Evolutionary conservation across 768 basidiomycete species (phyloP).

Genomic region (Kwoniella europaea): DNA sequence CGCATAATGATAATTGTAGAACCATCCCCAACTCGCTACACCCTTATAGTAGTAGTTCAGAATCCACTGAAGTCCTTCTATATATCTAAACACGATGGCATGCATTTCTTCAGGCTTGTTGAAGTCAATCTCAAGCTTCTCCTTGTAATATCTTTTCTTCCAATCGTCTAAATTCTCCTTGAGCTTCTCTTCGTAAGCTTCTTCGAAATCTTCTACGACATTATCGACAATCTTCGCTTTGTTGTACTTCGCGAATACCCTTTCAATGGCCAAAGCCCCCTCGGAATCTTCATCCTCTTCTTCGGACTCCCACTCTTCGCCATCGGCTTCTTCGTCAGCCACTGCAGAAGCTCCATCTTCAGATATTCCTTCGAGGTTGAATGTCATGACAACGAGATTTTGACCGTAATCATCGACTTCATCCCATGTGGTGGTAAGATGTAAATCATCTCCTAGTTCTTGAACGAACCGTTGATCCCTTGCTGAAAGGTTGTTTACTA

Average conservation of each 20-base stretch:
- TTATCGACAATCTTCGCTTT: conserved; percentile 78
- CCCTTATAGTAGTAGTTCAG: conserved; percentile 99
- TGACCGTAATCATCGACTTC: conserved; percentile 77
- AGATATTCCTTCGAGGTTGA: conserved; percentile 54
- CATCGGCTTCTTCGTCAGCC: conserved; percentile 43
- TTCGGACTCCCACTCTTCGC: conserved; percentile 58
- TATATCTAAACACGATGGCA: conserved; percentile 76
- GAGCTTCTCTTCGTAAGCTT: conserved; percentile 72
- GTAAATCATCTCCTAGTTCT: conserved; percentile 75
- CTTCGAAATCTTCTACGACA: conserved; percentile 70
- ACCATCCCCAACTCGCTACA: conserved; percentile 98
- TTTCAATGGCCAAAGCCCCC: conserved; percentile 70
- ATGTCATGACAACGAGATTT: conserved; percentile 56
- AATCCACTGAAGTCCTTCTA: conserved; percentile 97
- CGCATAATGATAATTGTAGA: conserved; percentile 97
- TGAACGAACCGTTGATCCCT: conserved; percentile 79
- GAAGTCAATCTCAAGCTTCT: conserved; percentile 82
- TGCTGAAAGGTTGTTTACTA: conserved; percentile 80
- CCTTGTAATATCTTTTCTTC: conserved; percentile 88
- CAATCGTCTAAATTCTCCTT: conserved; percentile 88
- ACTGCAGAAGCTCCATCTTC: conserved; percentile 38
- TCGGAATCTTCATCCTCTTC: conserved; percentile 69
- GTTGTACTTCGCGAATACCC: conserved; percentile 85
- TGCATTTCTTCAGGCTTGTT: conserved; percentile 69
- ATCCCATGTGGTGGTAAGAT: conserved; percentile 85